phyloP scores from a whole-genome alignment of 805 yeast genomes.

The Wickerhamiella occidentalis region DNA sequence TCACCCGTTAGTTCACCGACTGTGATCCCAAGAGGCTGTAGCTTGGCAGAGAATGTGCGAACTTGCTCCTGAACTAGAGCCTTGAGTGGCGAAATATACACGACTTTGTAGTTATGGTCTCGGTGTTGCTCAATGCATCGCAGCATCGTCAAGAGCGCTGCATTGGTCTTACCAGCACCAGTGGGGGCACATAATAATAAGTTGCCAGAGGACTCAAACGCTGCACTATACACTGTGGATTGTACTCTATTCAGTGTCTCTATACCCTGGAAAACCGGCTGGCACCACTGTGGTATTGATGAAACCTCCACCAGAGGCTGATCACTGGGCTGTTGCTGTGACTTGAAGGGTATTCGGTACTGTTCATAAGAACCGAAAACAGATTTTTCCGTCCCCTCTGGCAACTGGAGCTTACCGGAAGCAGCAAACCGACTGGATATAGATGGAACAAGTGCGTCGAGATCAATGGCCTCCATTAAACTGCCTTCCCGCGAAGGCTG shows the following conservation, averaged over 20 bases:
- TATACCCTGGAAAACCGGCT: constrained; percentile 49
- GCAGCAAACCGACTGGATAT: constrained; percentile 64
- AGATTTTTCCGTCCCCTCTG: constrained; percentile 72
- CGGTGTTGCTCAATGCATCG: constrained; percentile 42
- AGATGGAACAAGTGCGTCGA: constrained; percentile 54
- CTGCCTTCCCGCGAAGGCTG: constrained; percentile 19
- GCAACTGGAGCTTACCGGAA: constrained; percentile 55
- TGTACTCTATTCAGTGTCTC: constrained; percentile 74
- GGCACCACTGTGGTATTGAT: constrained; percentile 74
- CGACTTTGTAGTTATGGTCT: constrained; percentile 54
- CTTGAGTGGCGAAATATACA: constrained; percentile 84
- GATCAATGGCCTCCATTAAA: constrained; percentile 31
- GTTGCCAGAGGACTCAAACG: constrained; percentile 59
- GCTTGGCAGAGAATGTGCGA: constrained; percentile 64
- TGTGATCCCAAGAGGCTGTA: constrained; percentile 48
- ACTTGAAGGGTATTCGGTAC: constrained; percentile 75
- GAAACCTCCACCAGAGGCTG: constrained; percentile 39
- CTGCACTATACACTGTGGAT: constrained; percentile 67
- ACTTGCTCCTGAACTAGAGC: constrained; percentile 95
- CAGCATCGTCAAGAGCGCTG: constrained; percentile 77
- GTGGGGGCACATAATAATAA: constrained; percentile 91
- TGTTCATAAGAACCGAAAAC: constrained; percentile 69
- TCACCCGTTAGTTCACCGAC: constrained; percentile 92
- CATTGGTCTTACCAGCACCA: constrained; percentile 97
- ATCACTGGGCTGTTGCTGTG: constrained; percentile 25